Conservation (phyloP, 208 protist genomes). For the Crithidia acanthocephali region DNA sequence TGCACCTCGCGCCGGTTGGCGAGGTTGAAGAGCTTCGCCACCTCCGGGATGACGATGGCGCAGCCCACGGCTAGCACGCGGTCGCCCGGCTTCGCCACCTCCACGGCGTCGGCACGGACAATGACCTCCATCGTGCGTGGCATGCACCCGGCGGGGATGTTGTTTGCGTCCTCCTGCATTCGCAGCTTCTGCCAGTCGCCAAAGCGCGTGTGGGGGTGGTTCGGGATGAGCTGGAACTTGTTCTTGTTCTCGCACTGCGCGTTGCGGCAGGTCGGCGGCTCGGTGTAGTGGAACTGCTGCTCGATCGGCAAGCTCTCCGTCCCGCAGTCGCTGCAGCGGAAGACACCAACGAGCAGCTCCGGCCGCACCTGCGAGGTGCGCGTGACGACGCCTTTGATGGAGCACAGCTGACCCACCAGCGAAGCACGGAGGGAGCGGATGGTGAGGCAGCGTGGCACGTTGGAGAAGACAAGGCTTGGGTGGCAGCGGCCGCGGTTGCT, state of each 20-base stretch:
- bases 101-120: conserved; percentile 97
- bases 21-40: conserved; percentile 92
- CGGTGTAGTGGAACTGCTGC: conserved; percentile 99
- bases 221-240: conserved; percentile 89
- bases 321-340: conserved; percentile 97
- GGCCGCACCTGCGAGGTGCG: conserved; percentile 98
- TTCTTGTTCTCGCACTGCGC: conserved; percentile 91
- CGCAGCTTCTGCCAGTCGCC: conserved; percentile 99
- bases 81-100: conserved; percentile 99
- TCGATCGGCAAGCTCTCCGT: conserved; percentile 85
- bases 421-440: conserved; percentile 95
- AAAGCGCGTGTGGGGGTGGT: conserved; percentile 92
- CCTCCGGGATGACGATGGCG: conserved; percentile 98
- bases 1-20: conserved; percentile 85
- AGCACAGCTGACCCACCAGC: conserved; percentile 95
- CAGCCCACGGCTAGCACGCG: conserved; percentile 95
- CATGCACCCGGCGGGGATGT: conserved; percentile 96
- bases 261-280: conserved; percentile 92
- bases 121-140: conserved; percentile 98
- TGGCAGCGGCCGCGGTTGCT: conserved; percentile 70
- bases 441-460: conserved; percentile 80
- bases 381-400: conserved; percentile 98
- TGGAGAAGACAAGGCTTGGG: conserved; percentile 83
- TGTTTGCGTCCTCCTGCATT: conserved; percentile 96
- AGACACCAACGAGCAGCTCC: conserved; percentile 97